phyloP scores from a whole-genome alignment of 441 rosid species.

The Arabidopsis hybrid region DNA sequence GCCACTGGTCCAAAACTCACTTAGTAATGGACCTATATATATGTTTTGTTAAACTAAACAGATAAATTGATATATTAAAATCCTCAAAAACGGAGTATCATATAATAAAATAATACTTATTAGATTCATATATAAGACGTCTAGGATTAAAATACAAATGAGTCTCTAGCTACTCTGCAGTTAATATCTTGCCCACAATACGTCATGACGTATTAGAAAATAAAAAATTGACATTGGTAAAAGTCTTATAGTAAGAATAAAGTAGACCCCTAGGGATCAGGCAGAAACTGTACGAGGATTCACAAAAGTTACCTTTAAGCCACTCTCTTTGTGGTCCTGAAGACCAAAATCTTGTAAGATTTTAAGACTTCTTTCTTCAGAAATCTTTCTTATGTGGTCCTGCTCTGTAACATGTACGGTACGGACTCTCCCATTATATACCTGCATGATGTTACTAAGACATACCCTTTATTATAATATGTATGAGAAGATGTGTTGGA shows the following conservation, averaged over 20 bases:
- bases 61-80: not conserved
- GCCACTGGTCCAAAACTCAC: not conserved
- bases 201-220: conserved; percentile 29
- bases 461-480: not conserved
- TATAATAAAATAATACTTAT: not conserved
- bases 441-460: not conserved
- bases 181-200: conserved; percentile 3
- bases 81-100: not conserved
- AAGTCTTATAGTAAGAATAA: conserved; percentile 21
- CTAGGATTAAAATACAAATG: not conserved
- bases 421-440: conserved; percentile 21
- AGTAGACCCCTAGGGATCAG: conserved; percentile 36
- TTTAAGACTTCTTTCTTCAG: conserved; percentile 25
- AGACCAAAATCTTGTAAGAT: conserved; percentile 33
- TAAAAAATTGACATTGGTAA: conserved; percentile 33
- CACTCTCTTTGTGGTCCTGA: conserved; percentile 44
- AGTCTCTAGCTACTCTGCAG: not conserved
- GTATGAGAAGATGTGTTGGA: not conserved
- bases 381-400: conserved; percentile 39
- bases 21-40: too few species aligned
- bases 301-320: conserved; percentile 22
- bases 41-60: not conserved
- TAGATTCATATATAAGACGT: too few species aligned
- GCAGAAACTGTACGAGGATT: conserved; percentile 44
- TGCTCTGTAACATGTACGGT: conserved; percentile 44